Percentiles rank a stretch among this genome's conserved stretches.
Evolutionary conservation across 352 stramenopile species (phyloP).

Genomic region (Phytophthora idaei): DNA sequence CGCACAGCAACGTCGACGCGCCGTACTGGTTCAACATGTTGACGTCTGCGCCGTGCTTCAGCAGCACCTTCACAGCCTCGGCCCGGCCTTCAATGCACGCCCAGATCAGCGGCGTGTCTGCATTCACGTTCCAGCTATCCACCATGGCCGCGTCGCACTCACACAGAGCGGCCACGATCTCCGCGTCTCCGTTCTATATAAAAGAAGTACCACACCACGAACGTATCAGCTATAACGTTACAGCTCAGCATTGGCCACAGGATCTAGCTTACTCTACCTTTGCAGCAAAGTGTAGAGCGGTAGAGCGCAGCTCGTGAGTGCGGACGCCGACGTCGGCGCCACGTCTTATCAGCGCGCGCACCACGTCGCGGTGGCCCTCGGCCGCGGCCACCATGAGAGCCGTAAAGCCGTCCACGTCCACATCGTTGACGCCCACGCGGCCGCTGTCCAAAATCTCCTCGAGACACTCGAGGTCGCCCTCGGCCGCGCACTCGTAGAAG

Average conservation of each 20-base stretch:
- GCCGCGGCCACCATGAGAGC: slow-evolving; percentile 84
- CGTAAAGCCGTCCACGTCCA: slow-evolving; percentile 87
- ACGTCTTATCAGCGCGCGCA: slow-evolving; percentile 57
- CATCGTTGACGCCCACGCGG: slow-evolving; percentile 64
- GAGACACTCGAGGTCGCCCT: slow-evolving; percentile 69
- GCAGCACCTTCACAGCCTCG: slow-evolving; percentile 69
- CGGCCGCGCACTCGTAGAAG: slow-evolving; percentile 74
- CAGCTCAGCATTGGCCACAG: background rate
- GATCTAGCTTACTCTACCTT: slow-evolving; percentile 55
- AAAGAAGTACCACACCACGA: background rate
- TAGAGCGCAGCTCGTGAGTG: slow-evolving; percentile 79
- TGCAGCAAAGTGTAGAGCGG: slow-evolving; percentile 79
- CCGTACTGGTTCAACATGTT: slow-evolving; percentile 76
- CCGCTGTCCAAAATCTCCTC: slow-evolving; percentile 65
- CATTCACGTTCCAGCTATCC: slow-evolving; percentile 76
- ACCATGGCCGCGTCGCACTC: slow-evolving; percentile 56
- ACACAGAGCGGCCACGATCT: slow-evolving; percentile 77
- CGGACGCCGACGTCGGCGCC: slow-evolving; percentile 66
- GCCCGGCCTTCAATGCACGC: slow-evolving; percentile 79
- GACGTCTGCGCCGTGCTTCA: slow-evolving; percentile 64
- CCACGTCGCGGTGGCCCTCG: slow-evolving; percentile 67
- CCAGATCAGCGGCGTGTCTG: slow-evolving; percentile 82
- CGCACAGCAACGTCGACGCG: slow-evolving; percentile 73
- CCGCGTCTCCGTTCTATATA: slow-evolving; percentile 60
- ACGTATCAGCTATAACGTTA: slow-evolving; percentile 4